phyloP scores from a whole-genome alignment of 208 protist species.

The Leishmania gerbilli region DNA sequence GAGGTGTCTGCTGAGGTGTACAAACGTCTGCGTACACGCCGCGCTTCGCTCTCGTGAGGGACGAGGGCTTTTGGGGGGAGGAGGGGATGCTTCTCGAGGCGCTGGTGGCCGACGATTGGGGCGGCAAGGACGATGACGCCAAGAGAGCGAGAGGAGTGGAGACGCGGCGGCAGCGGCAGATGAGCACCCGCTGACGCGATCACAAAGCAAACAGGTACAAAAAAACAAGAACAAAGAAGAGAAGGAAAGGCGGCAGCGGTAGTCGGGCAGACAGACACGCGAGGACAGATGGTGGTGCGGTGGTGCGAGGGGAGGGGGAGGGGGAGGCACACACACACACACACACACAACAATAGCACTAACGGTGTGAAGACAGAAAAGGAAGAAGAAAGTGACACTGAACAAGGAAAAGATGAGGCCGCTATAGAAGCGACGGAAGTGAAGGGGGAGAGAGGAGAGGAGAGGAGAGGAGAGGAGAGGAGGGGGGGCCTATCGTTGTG shows the following conservation, averaged over 20 bases:
- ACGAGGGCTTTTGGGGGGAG: background rate
- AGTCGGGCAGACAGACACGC: background rate
- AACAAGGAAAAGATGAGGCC: background rate
- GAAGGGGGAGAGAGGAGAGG: background rate
- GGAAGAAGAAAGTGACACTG: background rate
- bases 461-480: too few species aligned
- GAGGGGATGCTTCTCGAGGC: background rate
- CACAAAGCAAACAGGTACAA: background rate
- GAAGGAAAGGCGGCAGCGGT: background rate
- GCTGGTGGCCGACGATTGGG: background rate
- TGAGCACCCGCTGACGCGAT: background rate
- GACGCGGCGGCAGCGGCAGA: background rate
- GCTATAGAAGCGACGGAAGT: background rate
- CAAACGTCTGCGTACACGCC: background rate
- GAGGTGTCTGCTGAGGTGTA: background rate
- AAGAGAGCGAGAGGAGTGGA: background rate
- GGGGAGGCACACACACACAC: background rate
- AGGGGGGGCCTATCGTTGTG: background rate
- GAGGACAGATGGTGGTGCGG: background rate
- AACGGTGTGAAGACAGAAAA: background rate
- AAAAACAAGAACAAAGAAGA: background rate
- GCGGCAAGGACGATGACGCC: background rate
- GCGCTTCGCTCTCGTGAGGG: background rate
- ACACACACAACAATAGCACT: background rate
- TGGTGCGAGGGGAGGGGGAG: too few species aligned